phyloP scores from a whole-genome alignment of 2,329 filamentous ascomycete species.

The Fusarium incarnatum region DNA sequence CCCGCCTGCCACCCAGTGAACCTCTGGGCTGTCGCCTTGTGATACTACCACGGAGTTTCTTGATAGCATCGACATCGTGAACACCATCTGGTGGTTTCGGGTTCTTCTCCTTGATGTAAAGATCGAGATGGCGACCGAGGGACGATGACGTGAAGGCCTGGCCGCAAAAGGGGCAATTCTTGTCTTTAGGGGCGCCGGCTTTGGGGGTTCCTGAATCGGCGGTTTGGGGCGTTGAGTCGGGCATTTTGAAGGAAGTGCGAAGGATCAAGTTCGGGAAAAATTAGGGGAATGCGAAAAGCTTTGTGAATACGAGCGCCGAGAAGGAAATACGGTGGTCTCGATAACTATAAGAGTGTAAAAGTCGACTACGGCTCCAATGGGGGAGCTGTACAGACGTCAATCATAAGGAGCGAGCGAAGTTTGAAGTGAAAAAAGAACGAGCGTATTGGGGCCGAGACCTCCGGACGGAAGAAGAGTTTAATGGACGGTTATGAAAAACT shows the following conservation, averaged over 20 bases:
- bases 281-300: slow-evolving; percentile 5
- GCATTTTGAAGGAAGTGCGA: slow-evolving; percentile 45
- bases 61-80: slow-evolving; percentile 91
- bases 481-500: slow-evolving; percentile 19
- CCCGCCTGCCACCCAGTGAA: slow-evolving; percentile 67
- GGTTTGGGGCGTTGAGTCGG: slow-evolving; percentile 49
- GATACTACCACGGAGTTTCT: slow-evolving; percentile 83
- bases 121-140: slow-evolving; percentile 90
- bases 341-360: slow-evolving; percentile 34
- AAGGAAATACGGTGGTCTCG: slow-evolving; percentile 18
- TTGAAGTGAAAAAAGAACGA: slow-evolving; percentile 44
- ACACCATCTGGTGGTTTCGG: slow-evolving; percentile 87
- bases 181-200: slow-evolving; percentile 76
- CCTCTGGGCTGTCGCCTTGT: slow-evolving; percentile 85
- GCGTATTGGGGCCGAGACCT: slow-evolving; percentile 48
- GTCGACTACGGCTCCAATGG: slow-evolving; percentile 43
- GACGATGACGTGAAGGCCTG: slow-evolving; percentile 95
- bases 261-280: slow-evolving; percentile 18
- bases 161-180: slow-evolving; percentile 86
- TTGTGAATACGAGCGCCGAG: slow-evolving; percentile 25
- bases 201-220: slow-evolving; percentile 56
- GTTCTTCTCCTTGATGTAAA: slow-evolving; percentile 94
- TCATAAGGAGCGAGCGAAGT: slow-evolving; percentile 48
- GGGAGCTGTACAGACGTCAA: slow-evolving; percentile 46
- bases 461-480: slow-evolving; percentile 15